Conservation (phyloP, 805 yeast species). For the Starmerella cellae region DNA sequence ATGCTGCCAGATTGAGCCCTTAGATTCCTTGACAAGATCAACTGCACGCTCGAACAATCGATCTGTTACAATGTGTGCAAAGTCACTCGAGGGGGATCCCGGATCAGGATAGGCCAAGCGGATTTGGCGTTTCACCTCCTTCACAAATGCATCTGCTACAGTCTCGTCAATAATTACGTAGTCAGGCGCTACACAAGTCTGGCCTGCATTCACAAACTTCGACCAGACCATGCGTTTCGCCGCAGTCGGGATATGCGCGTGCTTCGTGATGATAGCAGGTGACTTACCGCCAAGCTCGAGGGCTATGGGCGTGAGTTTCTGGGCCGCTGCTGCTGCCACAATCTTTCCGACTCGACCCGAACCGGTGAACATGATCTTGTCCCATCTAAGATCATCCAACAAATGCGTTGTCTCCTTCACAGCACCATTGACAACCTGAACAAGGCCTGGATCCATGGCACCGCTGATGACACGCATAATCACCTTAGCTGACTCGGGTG, state of each 20-base stretch:
- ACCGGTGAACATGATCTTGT: constrained; percentile 81
- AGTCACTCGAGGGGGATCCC: constrained; percentile 26
- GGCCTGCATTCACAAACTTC: constrained; percentile 69
- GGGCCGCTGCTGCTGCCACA: constrained; percentile 71
- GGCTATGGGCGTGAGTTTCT: constrained; percentile 62
- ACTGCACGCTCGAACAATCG: constrained; percentile 39
- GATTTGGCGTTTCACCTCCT: constrained; percentile 31
- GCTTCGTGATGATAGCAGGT: constrained; percentile 57
- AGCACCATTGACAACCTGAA: constrained; percentile 61
- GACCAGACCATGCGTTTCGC: constrained; percentile 67
- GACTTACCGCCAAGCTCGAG: constrained; percentile 90
- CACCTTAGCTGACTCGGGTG: constrained; percentile 47
- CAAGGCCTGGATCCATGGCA: constrained; percentile 43
- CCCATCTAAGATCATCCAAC: constrained; percentile 53
- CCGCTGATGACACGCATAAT: constrained; percentile 42
- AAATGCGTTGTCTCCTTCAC: constrained; percentile 47
- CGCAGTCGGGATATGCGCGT: constrained; percentile 30
- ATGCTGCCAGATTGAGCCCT: constrained; percentile 22
- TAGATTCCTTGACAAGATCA: constrained; percentile 30
- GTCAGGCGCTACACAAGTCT: constrained; percentile 83
- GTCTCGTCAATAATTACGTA: constrained; percentile 56
- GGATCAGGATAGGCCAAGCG: constrained; percentile 36
- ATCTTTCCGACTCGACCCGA: constrained; percentile 61
- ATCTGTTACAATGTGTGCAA: constrained; percentile 49
- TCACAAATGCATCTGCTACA: constrained; percentile 40